Percentiles rank a stretch among this genome's conserved stretches.
phyloP scores from a whole-genome alignment of 139 green algal species.

The Chlamydomonas incerta region DNA sequence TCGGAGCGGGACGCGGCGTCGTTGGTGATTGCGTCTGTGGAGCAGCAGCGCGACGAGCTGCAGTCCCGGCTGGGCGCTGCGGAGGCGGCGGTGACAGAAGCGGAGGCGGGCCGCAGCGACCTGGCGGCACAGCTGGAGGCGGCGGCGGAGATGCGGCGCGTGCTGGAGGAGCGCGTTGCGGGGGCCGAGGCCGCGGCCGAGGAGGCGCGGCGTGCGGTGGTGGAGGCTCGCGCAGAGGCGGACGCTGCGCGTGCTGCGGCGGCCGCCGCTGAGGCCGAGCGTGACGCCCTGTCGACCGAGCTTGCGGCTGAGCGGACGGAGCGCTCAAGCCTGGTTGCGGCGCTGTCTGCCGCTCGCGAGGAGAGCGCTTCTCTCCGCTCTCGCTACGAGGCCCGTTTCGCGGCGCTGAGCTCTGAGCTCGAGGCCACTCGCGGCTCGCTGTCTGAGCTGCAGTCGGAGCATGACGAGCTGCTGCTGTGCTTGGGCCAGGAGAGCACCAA shows the following conservation, averaged over 20 bases:
- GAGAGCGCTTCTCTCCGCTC: background rate
- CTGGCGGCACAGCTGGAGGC: background rate
- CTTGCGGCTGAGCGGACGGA: constrained; percentile 9
- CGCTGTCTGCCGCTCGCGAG: background rate
- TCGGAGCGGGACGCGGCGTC: constrained; percentile 17
- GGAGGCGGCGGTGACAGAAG: background rate
- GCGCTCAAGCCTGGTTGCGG: constrained; percentile 10
- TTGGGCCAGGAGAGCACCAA: constrained; percentile 56
- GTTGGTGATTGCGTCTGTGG: constrained; percentile 3
- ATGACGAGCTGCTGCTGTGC: constrained; percentile 57
- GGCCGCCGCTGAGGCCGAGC: background rate
- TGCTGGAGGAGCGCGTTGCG: background rate
- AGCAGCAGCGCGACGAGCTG: constrained; percentile 29
- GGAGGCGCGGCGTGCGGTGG: background rate
- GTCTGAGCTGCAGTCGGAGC: constrained; percentile 21
- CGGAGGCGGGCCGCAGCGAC: background rate
- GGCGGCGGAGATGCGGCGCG: background rate
- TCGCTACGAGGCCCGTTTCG: constrained; percentile 23
- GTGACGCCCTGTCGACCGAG: background rate
- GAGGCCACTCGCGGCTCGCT: constrained; percentile 11
- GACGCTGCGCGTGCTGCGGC: background rate
- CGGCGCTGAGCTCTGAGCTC: background rate
- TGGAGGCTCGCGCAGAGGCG: background rate
- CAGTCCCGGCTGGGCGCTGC: background rate
- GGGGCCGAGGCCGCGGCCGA: background rate